phyloP scores from a whole-genome alignment of 2,329 filamentous ascomycete species.

The Aspergillus piperis region DNA sequence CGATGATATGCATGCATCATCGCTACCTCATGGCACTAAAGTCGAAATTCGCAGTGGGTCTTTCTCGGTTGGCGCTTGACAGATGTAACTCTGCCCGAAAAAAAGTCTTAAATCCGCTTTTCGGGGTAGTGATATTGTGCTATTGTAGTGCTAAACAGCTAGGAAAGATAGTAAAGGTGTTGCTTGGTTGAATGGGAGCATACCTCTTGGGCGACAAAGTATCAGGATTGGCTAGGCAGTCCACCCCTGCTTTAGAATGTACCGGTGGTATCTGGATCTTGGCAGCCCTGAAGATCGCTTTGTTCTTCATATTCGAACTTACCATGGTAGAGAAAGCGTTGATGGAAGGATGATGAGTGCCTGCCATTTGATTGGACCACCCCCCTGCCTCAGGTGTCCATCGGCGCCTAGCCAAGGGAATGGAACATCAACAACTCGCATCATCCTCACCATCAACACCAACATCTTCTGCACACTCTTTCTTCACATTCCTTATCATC shows the following conservation, averaged over 20 bases:
- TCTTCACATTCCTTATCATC: not conserved
- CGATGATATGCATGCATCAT: not conserved
- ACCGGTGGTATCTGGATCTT: too few relatives aligned
- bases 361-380: not conserved
- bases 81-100: constrained; percentile 1
- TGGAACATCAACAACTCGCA: not conserved
- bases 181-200: too few relatives aligned
- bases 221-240: too few relatives aligned
- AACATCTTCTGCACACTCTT: not conserved
- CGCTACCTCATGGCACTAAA: not conserved
- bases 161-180: not conserved
- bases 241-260: too few relatives aligned
- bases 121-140: not conserved
- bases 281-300: too few relatives aligned
- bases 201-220: too few relatives aligned
- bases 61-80: not conserved
- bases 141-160: not conserved
- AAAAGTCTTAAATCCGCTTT: not conserved
- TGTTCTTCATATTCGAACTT: too few relatives aligned
- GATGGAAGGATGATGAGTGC: not conserved
- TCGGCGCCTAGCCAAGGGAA: not conserved
- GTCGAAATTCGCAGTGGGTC: not conserved
- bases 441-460: not conserved
- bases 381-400: not conserved
- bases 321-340: not conserved